These are phyloP conservation scores for Narthecium ossifragum DNA, from an alignment of 106 monocot genomes.

Conservation along the genomic window DNA sequence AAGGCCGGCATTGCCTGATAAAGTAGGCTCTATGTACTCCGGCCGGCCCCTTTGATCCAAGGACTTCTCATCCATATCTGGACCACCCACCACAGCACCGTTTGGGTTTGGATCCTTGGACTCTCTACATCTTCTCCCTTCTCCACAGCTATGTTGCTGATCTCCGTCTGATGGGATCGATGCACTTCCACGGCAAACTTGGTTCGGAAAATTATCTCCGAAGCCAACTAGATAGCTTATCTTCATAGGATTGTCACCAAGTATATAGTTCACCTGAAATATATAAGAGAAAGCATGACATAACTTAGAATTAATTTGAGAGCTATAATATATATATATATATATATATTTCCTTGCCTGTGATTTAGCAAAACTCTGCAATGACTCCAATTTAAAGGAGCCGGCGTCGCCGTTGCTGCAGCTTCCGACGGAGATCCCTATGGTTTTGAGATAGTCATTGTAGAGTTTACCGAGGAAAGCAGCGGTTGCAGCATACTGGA, in stretches of 20 bases:
- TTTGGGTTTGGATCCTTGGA: slow-evolving; percentile 27
- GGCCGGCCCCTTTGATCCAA: slow-evolving; percentile 17
- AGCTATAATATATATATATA: neutral
- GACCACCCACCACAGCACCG: slow-evolving; percentile 37
- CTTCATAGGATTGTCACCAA: slow-evolving; percentile 37
- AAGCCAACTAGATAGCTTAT: slow-evolving; percentile 41
- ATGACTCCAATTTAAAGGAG: neutral
- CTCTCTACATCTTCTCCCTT: slow-evolving; percentile 25
- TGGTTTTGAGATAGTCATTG: slow-evolving; percentile 22
- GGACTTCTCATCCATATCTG: slow-evolving; percentile 18
- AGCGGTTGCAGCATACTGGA: slow-evolving; percentile 20
- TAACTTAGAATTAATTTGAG: neutral
- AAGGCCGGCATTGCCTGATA: slow-evolving; percentile 27
- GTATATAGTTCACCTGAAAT: slow-evolving; percentile 26
- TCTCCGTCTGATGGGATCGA: slow-evolving; percentile 32
- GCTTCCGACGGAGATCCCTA: slow-evolving; percentile 2
- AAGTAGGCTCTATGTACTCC: slow-evolving; percentile 22
- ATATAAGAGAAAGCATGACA: neutral
- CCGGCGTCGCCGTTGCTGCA: neutral
- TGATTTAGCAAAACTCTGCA: slow-evolving; percentile 17
- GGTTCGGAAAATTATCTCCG: slow-evolving; percentile 17
- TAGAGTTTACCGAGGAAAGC: slow-evolving; percentile 34
- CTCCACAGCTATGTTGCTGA: slow-evolving; percentile 9
- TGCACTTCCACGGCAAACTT: slow-evolving; percentile 36
- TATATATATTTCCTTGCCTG: slow-evolving; percentile 16